Base-by-base conservation (phyloP, 73 alveolate genomes). In the Paramecium sexaurelia region DNA sequence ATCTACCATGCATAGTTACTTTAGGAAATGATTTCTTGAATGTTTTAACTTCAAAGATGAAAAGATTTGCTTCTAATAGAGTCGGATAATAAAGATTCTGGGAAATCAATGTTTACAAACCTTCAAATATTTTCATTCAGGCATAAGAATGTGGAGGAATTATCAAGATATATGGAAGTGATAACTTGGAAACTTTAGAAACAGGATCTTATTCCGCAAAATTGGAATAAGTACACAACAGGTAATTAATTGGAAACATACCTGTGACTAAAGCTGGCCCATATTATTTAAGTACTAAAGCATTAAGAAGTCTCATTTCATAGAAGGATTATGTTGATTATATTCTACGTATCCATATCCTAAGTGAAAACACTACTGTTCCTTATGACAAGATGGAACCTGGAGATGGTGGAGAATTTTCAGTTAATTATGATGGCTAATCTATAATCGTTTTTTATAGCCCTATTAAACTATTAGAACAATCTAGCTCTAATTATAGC, bases 121-220 rank as follows among this genome's bases (percentile, higher is more conserved):
- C 86, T 5, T 32, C 86, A 3, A 71, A 17, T 0, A 3, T 71
- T n/a, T 71, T 71, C 24, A 19, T 71, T 0, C 9, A 71, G 27
- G 86, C 86, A 13, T 33, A 36, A 71, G 7, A 33, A 19, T 71
- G 86, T 19, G 56, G 86, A 10, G 86, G 86, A 1, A 36, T 71
- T 2, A 20, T 71, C 0, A 37, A 71, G 2, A n/a, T 71, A 2
- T 37, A 11, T 32, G 86, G 86, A 0, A 37, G 57, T 35, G 9
- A 13, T 10, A 11, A 13, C 11, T 7, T 17, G 7, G 61, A 71
- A 1, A 7, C 5, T 19, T 20, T 71, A 6, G 17, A 6, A 11
- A 2, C 0, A 6, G 57, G 56, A 1, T 29, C 1, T 15, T 71
- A 71, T 37, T 1, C 11, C 13, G 17, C 32, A 5, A 71, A 35